These are phyloP conservation scores for Malassezia yamatoensis DNA, from an alignment of 1,284 basidiomycete genomes.

Conservation along the genomic window DNA sequence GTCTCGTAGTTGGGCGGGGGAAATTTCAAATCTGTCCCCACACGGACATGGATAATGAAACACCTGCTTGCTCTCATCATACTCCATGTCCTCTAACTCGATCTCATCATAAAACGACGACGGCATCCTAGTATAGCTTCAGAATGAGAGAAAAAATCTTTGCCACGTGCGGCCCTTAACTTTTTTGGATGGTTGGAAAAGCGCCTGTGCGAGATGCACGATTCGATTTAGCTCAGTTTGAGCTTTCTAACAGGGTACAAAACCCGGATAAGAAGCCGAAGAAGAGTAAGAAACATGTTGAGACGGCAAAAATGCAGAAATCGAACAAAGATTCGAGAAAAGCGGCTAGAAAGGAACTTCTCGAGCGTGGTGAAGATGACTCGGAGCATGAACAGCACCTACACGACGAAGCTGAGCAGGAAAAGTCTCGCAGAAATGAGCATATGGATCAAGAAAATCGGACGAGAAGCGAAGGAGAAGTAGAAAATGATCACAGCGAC, in stretches of 20 bases:
- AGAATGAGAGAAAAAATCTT: not conserved
- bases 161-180: not conserved
- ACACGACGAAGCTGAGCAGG: not conserved
- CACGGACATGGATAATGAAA: slow-evolving; percentile 96
- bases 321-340: not conserved
- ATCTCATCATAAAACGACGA: slow-evolving; percentile 42
- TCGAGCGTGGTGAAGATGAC: not conserved
- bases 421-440: no score
- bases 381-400: not conserved
- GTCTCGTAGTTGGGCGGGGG: slow-evolving; percentile 65
- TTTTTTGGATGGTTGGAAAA: not conserved
- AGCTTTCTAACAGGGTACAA: not conserved
- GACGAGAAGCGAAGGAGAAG: no score
- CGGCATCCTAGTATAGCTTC: slow-evolving; percentile 1
- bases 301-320: not conserved
- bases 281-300: not conserved
- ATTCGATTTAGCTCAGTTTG: not conserved
- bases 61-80: slow-evolving; percentile 40
- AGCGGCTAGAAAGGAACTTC: not conserved
- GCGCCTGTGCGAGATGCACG: slow-evolving; percentile 4
- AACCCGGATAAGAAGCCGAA: not conserved
- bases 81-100: slow-evolving; percentile 47
- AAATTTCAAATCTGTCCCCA: slow-evolving; percentile 95
- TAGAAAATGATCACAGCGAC: not conserved
- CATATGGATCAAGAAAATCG: no score